Percentiles rank a stretch among this genome's conserved stretches.
These are phyloP conservation scores for Fusarium humuli DNA, from an alignment of 2,329 filamentous ascomycete genomes.

Conservation along the genomic window DNA sequence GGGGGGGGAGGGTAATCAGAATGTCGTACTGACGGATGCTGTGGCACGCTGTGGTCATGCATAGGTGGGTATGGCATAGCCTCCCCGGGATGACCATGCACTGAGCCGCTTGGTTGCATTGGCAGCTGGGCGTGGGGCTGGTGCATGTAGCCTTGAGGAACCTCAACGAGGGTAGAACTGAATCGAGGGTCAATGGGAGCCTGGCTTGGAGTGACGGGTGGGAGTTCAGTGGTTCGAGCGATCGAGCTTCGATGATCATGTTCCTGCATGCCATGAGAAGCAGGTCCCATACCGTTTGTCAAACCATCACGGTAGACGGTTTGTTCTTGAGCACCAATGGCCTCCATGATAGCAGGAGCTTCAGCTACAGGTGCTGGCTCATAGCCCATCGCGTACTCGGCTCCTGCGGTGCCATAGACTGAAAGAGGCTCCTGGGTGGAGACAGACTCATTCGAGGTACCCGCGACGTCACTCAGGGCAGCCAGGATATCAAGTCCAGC, in stretches of 20 bases:
- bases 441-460: conserved; percentile 40
- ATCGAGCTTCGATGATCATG: conserved; percentile 40
- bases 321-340: conserved; percentile 20
- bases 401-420: conserved; percentile 3
- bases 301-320: conserved; percentile 17
- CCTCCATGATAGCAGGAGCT: conserved; percentile 16
- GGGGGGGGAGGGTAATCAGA: conserved; percentile 44
- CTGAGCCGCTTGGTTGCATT: conserved; percentile 41
- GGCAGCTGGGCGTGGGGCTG: conserved; percentile 42
- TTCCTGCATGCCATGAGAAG: conserved; percentile 26
- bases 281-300: conserved; percentile 15
- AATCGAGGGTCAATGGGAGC: conserved; percentile 42
- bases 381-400: conserved; percentile 18
- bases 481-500: conserved; percentile 51
- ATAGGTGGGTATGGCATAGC: conserved; percentile 45
- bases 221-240: conserved; percentile 43
- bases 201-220: conserved; percentile 38
- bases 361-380: conserved; percentile 25
- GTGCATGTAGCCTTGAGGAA: conserved; percentile 44
- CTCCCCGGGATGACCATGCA: conserved; percentile 42
- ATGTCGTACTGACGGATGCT: conserved; percentile 45
- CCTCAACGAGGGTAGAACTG: conserved; percentile 40
- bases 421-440: conserved; percentile 6
- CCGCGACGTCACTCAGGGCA: conserved; percentile 51
- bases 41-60: conserved; percentile 43